Percentiles rank a stretch among this genome's conserved stretches.
Evolutionary conservation across 192 early-diverging fungal species (phyloP).

Genomic region (Pilaira anomala): DNA sequence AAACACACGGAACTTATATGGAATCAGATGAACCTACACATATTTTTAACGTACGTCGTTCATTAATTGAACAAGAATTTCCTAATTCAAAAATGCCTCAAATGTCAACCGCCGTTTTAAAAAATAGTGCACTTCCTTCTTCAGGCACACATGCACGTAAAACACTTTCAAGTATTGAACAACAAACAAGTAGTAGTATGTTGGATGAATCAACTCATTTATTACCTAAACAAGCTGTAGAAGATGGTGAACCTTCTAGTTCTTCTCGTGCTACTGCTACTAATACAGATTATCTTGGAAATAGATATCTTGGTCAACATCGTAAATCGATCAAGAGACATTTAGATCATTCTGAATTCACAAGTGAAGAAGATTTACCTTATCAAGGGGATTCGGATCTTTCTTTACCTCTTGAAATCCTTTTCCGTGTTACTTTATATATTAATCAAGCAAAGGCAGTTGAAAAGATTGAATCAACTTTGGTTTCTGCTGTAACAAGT

Average conservation of each 20-base stretch:
- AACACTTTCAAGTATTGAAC: not conserved
- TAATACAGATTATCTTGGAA: not conserved
- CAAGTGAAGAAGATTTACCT: constrained; percentile 27
- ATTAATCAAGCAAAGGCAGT: constrained; percentile 38
- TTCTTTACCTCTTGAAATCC: constrained; percentile 51
- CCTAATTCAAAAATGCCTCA: constrained; percentile 13
- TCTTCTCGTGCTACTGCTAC: not conserved
- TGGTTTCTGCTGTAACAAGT: constrained; percentile 35
- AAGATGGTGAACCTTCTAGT: not conserved
- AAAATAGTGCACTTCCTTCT: not conserved
- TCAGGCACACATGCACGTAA: not conserved
- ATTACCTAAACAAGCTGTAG: not conserved
- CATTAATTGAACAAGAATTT: constrained; percentile 15
- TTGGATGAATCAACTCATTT: not conserved
- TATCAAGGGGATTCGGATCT: constrained; percentile 48
- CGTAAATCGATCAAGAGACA: constrained; percentile 2
- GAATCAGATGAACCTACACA: constrained; percentile 21
- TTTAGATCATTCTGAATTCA: constrained; percentile 18
- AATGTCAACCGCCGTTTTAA: not conserved
- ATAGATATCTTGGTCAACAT: not conserved
- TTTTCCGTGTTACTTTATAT: constrained; percentile 43
- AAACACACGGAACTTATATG: not conserved
- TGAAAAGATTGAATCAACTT: constrained; percentile 35
- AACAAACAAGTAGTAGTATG: not conserved
- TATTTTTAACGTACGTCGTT: constrained; percentile 20